Evolutionary conservation across 1,139 yeast genomes (phyloP), one percentile per base, ranked within the genome.

Genomic region (Candida sojae): DNA sequence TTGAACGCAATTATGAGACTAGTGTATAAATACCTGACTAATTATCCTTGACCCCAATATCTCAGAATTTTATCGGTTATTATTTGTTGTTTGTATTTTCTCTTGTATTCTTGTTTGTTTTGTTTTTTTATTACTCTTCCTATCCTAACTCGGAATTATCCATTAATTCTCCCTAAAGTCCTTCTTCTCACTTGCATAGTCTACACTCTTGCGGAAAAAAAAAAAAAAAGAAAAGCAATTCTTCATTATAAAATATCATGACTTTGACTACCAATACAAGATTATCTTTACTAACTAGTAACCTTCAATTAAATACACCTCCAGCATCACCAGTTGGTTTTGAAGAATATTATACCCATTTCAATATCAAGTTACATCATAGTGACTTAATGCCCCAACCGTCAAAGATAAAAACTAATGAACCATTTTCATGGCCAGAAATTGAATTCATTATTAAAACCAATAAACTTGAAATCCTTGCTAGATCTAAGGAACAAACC

Each of bases 331-430:
- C 53, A 21, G 43, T 37, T 21, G 23, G 33, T 3, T 33, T 43
- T 26, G 48, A 46, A 29, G 35, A 53, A 31, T 46, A 37, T 23
- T 49, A 53, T 32, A 40, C 42, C 8, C 42, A 42, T 3, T 51
- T 39, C 39, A 51, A 53, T 32, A 53, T 53, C 10, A 29, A 41
- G 13, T 23, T 51, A 42, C 58, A 71, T 25, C 62, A 67, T 37
- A 62, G 68, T 37, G 67, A 71, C 21, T 62, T 65, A 47, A 74
- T 74, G 79, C 78, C 79, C 23, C 61, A 66, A 42, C 66, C 75
- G 2, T 68, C 73, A 47, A 74, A 75, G 53, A 62, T 71, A 26
- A 67, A 66, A 48, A 43, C 50, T 40, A 60, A 60, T 34, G 54
- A 52, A 21, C 69, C 70, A 30, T 71, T 58, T 51, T 52, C 64